phyloP scores from a whole-genome alignment of 441 rosid genomes.

The Macaranga tanarius region DNA sequence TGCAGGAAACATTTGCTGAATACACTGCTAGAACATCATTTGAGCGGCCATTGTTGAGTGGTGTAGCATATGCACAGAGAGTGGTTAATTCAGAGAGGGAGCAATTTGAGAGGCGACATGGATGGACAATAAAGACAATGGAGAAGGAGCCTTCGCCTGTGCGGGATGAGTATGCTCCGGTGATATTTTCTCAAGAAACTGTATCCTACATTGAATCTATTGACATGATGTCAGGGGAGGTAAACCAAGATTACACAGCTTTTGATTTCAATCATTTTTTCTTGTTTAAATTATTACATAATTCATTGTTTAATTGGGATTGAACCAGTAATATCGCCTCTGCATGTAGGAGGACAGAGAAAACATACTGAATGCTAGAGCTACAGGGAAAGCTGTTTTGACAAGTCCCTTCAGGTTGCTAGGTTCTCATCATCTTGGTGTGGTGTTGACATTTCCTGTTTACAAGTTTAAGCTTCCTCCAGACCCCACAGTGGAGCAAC shows the following conservation, averaged over 20 bases:
- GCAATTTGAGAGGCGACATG: conserved; percentile 75
- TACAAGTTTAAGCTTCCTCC: conserved; percentile 76
- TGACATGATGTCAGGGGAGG: conserved; percentile 99
- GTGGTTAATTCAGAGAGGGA: conserved; percentile 67
- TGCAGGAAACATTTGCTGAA: conserved; percentile 91
- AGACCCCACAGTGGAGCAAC: conserved; percentile 58
- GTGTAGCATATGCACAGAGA: conserved; percentile 88
- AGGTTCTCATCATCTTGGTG: conserved; percentile 91
- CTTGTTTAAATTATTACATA: conserved; percentile 11
- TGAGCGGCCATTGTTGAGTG: conserved; percentile 88
- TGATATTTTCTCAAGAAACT: conserved; percentile 87
- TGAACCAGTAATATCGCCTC: conserved; percentile 10
- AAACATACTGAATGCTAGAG: conserved; percentile 80
- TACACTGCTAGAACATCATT: conserved; percentile 94
- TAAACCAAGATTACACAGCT: conserved; percentile 27
- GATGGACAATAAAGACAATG: conserved; percentile 91
- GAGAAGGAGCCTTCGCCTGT: conserved; percentile 73
- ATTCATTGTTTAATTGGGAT: conserved; percentile 16
- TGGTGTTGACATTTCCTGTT: conserved; percentile 95
- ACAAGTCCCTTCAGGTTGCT: conserved; percentile 87
- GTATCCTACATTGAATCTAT: conserved; percentile 84
- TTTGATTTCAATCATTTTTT: conserved; percentile 16
- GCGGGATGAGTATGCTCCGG: conserved; percentile 96
- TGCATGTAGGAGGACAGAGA: conserved; percentile 80
- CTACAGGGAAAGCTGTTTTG: conserved; percentile 89